Evolutionary conservation across 2,329 filamentous ascomycete genomes (phyloP), one percentile per base, ranked within the genome.

Genomic region (Penicillium sp.): DNA sequence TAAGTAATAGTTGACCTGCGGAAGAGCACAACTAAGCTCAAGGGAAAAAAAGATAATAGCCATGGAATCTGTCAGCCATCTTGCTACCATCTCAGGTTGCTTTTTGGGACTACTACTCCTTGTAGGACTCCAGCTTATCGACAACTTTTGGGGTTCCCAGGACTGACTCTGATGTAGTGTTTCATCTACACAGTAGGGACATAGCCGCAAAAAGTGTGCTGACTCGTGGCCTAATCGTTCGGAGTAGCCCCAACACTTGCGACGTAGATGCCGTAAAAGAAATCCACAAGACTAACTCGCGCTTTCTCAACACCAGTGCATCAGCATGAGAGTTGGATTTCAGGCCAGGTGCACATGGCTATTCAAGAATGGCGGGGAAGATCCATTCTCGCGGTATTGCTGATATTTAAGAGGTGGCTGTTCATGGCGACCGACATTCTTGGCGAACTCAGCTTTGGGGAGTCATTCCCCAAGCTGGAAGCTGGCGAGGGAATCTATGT

Each of bases 381-480:
- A 68, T 72, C 49, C 46, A 67, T 52, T 56, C 41, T 13, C 54
- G 54, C 0, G 68, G 72, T 0, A 62, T 49, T 0, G 67, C 63
- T 0, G 77, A 82, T 80, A 0, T 68, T 71, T 47, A 78, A 78
- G 46, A 81, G 77, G 77, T 77, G 69, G 64, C 58, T 73, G 5
- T 78, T 77, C 42, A 72, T 79, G 68, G 63, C 77, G 0, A 78
- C 77, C 0, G 79, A 82, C 54, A 62, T 78, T 0, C 77, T 80
- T 40, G 76, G 72, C 0, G 70, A 79, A 41, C 59, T 82, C 5
- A 72, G 66, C 1, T 81, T 82, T 58, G 78, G 78, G 0, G 71
- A 79, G n/a, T 76, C 76, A 0, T 80, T 81, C 47, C 60, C 63
- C 0, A 74, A 75, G 65, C 58, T 82, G 3, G 76, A 81, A 44